phyloP scores from a whole-genome alignment of 1,284 basidiomycete species.

The Apiotrichum laibachii region DNA sequence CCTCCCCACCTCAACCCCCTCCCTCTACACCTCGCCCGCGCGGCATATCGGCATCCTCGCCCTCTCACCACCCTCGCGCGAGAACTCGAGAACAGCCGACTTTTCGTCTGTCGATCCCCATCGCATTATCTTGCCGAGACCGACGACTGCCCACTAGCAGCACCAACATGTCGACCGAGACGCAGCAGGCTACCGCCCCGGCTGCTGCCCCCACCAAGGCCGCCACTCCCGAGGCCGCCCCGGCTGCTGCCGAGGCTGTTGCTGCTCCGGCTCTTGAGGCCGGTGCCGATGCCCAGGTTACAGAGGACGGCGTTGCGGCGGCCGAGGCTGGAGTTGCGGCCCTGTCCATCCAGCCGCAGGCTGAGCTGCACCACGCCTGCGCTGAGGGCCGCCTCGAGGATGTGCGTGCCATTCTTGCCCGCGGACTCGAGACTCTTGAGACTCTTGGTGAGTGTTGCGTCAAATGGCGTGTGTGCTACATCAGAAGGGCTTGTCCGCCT shows the following conservation, averaged over 20 bases:
- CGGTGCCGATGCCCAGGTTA: constrained; percentile 6
- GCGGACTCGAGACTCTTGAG: constrained; percentile 41
- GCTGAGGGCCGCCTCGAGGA: constrained; percentile 45
- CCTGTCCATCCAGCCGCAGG: constrained; percentile 17
- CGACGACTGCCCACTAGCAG: background rate
- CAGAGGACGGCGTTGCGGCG: constrained; percentile 13
- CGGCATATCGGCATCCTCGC: background rate
- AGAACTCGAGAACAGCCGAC: background rate
- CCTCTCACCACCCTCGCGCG: background rate
- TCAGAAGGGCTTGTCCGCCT: background rate
- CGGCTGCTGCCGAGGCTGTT: background rate
- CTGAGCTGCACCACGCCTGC: constrained; percentile 41
- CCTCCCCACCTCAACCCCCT: background rate
- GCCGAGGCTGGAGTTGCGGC: constrained; percentile 18
- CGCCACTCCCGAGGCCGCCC: background rate
- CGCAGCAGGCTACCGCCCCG: constrained; percentile 1
- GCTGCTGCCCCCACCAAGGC: constrained; percentile 3
- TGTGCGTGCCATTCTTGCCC: constrained; percentile 36
- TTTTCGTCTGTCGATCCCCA: background rate
- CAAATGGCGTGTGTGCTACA: background rate
- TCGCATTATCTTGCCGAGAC: background rate
- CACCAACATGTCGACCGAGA: constrained; percentile 9
- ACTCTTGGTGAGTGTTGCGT: constrained; percentile 40
- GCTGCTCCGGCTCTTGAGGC: background rate
- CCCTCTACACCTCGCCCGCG: background rate